Conservation (phyloP, 192 early-diverging fungal genomes). For the Helicostylum pulchrum region DNA sequence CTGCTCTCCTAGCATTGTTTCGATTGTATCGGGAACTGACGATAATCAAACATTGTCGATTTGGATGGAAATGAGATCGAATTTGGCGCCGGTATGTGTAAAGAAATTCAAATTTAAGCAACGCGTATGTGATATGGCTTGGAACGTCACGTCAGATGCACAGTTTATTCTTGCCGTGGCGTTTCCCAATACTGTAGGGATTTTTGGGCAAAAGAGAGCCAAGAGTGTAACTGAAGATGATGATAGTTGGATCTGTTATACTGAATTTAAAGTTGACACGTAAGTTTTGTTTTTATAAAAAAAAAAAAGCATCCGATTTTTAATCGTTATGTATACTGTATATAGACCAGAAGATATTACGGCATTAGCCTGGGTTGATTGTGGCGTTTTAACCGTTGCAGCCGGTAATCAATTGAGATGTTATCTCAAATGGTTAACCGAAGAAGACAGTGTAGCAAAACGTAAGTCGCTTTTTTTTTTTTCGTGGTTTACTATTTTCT, state of each 20-base stretch:
- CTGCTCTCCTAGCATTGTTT: neutral
- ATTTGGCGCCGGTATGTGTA: neutral
- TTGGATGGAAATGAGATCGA: slow-evolving; percentile 33
- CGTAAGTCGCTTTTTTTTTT: slow-evolving; percentile 18
- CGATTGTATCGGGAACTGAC: neutral
- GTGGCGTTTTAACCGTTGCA: slow-evolving; percentile 59
- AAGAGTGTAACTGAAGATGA: slow-evolving; percentile 32
- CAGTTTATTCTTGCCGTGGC: slow-evolving; percentile 69
- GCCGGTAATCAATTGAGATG: slow-evolving; percentile 52
- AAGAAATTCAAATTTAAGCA: slow-evolving; percentile 26
- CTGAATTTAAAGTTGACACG: slow-evolving; percentile 51
- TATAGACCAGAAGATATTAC: slow-evolving; percentile 39
- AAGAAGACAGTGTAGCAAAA: slow-evolving; percentile 41
- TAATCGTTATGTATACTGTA: too few species aligned
- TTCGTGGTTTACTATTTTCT: too few species aligned
- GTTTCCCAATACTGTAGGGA: slow-evolving; percentile 44
- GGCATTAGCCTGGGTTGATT: slow-evolving; percentile 49
- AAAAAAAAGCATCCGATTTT: neutral
- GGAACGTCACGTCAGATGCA: slow-evolving; percentile 74
- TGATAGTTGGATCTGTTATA: slow-evolving; percentile 50
- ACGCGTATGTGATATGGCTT: slow-evolving; percentile 58
- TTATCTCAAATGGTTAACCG: slow-evolving; percentile 65
- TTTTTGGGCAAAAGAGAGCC: slow-evolving; percentile 60
- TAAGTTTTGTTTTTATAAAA: slow-evolving; percentile 23
- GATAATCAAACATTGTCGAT: slow-evolving; percentile 9